A percentile compares a stretch with the other conserved stretches of the same genome.
Conservation (phyloP, 2,329 filamentous ascomycete species). For the Geosmithia putterillii region DNA sequence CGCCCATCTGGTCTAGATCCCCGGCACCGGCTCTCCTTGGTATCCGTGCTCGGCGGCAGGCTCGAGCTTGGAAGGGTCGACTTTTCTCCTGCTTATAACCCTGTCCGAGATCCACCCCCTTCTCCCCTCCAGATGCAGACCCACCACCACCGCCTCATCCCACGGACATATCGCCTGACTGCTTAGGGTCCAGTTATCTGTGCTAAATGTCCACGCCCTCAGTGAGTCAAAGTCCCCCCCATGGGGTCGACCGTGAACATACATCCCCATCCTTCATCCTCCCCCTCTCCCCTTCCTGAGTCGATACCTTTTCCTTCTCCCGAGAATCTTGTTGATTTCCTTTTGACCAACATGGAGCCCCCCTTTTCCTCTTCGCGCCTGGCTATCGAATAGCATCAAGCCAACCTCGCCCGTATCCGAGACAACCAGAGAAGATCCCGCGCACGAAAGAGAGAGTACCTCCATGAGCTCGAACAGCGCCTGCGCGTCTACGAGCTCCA, state of each 20-base stretch:
- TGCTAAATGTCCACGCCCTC: conserved; percentile 18
- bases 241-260: conserved; percentile 4
- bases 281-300: not conserved
- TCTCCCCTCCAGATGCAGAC: not conserved
- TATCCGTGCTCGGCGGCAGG: not conserved
- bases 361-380: conserved; percentile 1
- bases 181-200: conserved; percentile 8
- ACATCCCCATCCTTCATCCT: conserved; percentile 5
- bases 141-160: too few species aligned
- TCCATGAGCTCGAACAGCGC: conserved; percentile 55
- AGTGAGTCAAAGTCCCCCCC: conserved; percentile 11
- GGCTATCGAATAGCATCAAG: conserved; percentile 17
- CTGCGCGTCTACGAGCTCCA: conserved; percentile 46
- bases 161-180: not conserved
- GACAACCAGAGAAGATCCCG: conserved; percentile 71
- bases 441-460: conserved; percentile 60
- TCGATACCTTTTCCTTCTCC: not conserved
- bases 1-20: not conserved
- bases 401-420: conserved; percentile 45
- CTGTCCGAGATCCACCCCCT: not conserved
- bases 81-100: not conserved
- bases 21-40: not conserved
- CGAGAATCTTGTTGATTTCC: not conserved
- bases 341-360: conserved; percentile 1
- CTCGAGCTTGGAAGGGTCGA: not conserved